Conservation (phyloP, 1,284 basidiomycete species). For the Moesziomyces aphidis region DNA sequence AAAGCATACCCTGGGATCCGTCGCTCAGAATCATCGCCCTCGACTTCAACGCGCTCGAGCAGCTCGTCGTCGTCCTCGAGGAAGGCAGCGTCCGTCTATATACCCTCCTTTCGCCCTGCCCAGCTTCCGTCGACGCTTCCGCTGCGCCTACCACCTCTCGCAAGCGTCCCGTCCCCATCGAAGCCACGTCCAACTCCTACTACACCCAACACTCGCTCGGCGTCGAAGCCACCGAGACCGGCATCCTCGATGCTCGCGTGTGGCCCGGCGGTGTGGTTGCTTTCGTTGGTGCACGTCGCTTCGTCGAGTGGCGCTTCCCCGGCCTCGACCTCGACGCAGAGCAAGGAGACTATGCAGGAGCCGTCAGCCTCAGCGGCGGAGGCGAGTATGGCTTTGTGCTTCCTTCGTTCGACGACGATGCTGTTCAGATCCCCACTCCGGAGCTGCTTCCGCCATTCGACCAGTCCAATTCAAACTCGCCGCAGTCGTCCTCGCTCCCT, state of each 20-base stretch:
- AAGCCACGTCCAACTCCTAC: slow-evolving; percentile 73
- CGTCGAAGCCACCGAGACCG: slow-evolving; percentile 83
- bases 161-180: slow-evolving; percentile 32
- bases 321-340: slow-evolving; percentile 74
- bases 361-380: slow-evolving; percentile 26
- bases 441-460: slow-evolving; percentile 33
- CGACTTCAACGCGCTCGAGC: slow-evolving; percentile 84
- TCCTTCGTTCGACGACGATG: slow-evolving; percentile 35
- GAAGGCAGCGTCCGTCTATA: slow-evolving; percentile 92
- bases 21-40: slow-evolving; percentile 77
- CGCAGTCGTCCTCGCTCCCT: slow-evolving; percentile 7
- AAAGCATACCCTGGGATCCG: slow-evolving; percentile 79
- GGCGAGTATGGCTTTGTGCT: slow-evolving; percentile 40
- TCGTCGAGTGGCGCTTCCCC: slow-evolving; percentile 80
- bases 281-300: slow-evolving; percentile 79
- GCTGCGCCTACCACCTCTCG: slow-evolving; percentile 17
- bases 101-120: slow-evolving; percentile 73
- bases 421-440: slow-evolving; percentile 9
- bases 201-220: slow-evolving; percentile 88
- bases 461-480: slow-evolving; percentile 6
- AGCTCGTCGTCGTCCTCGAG: slow-evolving; percentile 86
- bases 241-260: slow-evolving; percentile 82
- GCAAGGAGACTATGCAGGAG: slow-evolving; percentile 27
- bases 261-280: slow-evolving; percentile 89
- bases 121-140: slow-evolving; percentile 19